phyloP scores from a whole-genome alignment of 495 filamentous ascomycete species.

The Aspergillus indologenus region DNA sequence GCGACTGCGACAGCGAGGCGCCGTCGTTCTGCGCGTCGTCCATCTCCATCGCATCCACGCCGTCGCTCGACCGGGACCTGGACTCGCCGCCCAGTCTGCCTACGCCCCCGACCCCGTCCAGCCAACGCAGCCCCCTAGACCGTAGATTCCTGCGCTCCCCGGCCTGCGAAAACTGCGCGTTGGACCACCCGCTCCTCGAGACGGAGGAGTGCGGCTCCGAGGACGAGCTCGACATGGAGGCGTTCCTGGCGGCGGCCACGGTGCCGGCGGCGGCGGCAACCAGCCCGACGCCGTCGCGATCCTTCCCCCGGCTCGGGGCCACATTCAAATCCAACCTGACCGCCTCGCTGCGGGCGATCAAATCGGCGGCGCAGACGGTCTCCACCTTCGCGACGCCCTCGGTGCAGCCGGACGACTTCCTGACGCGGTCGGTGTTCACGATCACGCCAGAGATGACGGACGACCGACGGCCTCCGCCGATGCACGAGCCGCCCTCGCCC shows the following conservation, averaged over 20 bases:
- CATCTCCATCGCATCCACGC: constrained; percentile 58
- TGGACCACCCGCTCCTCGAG: constrained; percentile 55
- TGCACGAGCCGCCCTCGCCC: constrained; percentile 73
- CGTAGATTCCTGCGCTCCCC: constrained; percentile 40
- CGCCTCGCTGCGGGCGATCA: constrained; percentile 81
- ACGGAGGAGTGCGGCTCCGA: constrained; percentile 34
- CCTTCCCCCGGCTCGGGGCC: constrained; percentile 42
- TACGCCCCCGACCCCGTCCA: constrained; percentile 33
- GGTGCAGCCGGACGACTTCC: constrained; percentile 81
- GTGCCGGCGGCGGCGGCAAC: constrained; percentile 19
- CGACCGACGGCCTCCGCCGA: constrained; percentile 78
- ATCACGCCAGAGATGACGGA: constrained; percentile 81
- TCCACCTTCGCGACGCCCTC: constrained; percentile 70
- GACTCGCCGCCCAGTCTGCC: constrained; percentile 44
- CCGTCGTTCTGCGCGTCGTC: constrained; percentile 47
- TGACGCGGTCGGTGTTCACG: constrained; percentile 78
- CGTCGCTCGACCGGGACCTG: constrained; percentile 57
- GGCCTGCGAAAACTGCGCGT: constrained; percentile 50
- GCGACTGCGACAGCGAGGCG: constrained; percentile 39
- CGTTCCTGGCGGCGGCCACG: constrained; percentile 17
- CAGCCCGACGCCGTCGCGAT: constrained; percentile 24
- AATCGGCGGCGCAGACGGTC: constrained; percentile 79
- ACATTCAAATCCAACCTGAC: constrained; percentile 93
- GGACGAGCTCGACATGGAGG: constrained; percentile 23
- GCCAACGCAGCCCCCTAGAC: constrained; percentile 41